A percentile compares a stretch with the other conserved stretches of the same genome.
Conservation (phyloP, 1,139 yeast genomes). For the Debaryomyces subglobosus region DNA sequence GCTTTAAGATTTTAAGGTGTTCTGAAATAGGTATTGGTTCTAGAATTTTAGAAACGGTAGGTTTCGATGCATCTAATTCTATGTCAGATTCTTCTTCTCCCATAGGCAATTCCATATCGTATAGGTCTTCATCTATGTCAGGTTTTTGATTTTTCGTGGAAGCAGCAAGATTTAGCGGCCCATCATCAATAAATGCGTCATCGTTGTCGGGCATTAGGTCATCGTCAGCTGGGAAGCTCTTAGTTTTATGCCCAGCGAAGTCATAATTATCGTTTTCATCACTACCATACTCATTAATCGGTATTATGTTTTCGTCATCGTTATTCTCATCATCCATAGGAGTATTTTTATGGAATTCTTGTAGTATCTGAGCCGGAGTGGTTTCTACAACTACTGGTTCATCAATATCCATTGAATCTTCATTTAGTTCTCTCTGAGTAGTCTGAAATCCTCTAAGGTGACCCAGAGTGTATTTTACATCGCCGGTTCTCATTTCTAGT, state of each 20-base stretch:
- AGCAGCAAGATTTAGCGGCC: slow-evolving; percentile 4
- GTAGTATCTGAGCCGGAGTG: background rate
- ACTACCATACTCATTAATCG: slow-evolving; percentile 3
- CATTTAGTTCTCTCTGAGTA: background rate
- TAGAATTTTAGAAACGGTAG: background rate
- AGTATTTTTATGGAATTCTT: background rate
- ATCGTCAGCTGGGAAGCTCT: slow-evolving; percentile 10
- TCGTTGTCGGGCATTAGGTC: slow-evolving; percentile 19
- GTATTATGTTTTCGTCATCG: slow-evolving; percentile 5
- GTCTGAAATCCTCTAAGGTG: background rate
- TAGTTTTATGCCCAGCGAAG: background rate
- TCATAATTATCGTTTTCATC: background rate
- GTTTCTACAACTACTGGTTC: background rate
- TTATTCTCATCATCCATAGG: slow-evolving; percentile 2
- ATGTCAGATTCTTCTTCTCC: slow-evolving; percentile 12
- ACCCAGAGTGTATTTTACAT: background rate
- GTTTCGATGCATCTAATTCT: background rate
- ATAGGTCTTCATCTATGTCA: slow-evolving; percentile 19
- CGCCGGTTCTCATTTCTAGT: background rate
- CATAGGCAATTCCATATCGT: slow-evolving; percentile 26
- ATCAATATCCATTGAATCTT: background rate
- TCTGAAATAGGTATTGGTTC: background rate
- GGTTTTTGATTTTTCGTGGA: background rate
- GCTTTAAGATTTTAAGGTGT: slow-evolving; percentile 1
- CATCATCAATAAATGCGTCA: slow-evolving; percentile 23